Conservation (phyloP, 495 filamentous ascomycete species). For the Aspergillus olivimuriae region DNA sequence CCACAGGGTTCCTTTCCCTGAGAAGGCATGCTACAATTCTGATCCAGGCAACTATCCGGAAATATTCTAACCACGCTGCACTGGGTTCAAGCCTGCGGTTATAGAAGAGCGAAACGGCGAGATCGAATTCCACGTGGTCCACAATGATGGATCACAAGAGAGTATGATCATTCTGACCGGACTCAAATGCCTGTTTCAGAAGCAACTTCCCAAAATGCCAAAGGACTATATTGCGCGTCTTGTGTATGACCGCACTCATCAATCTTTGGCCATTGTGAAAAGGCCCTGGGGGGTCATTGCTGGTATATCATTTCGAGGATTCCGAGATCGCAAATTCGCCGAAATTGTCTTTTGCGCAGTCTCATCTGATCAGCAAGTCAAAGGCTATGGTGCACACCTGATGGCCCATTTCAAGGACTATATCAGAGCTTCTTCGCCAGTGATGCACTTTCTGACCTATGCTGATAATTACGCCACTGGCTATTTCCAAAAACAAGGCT, state of each 20-base stretch:
- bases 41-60: not conserved
- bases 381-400: conserved; percentile 94
- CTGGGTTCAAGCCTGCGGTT: conserved; percentile 61
- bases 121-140: conserved; percentile 95
- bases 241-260: conserved; percentile 92
- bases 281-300: conserved; percentile 89
- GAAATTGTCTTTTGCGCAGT: conserved; percentile 99
- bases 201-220: conserved; percentile 97
- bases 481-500: conserved; percentile 98
- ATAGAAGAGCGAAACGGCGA: conserved; percentile 91
- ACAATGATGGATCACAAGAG: conserved; percentile 84
- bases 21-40: conserved; percentile 55
- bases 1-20: conserved; percentile 66
- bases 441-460: conserved; percentile 98
- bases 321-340: conserved; percentile 86
- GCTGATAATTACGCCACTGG: conserved; percentile 98
- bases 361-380: conserved; percentile 95
- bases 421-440: conserved; percentile 89
- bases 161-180: conserved; percentile 94
- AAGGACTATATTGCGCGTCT: conserved; percentile 98
- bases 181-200: conserved; percentile 96
- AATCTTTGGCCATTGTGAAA: conserved; percentile 95
- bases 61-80: not conserved
- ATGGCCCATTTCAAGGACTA: conserved; percentile 98
- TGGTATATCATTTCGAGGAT: conserved; percentile 97